Evolutionary conservation across 2,329 filamentous ascomycete species (phyloP).

Genomic region (Diatrype stigma): DNA sequence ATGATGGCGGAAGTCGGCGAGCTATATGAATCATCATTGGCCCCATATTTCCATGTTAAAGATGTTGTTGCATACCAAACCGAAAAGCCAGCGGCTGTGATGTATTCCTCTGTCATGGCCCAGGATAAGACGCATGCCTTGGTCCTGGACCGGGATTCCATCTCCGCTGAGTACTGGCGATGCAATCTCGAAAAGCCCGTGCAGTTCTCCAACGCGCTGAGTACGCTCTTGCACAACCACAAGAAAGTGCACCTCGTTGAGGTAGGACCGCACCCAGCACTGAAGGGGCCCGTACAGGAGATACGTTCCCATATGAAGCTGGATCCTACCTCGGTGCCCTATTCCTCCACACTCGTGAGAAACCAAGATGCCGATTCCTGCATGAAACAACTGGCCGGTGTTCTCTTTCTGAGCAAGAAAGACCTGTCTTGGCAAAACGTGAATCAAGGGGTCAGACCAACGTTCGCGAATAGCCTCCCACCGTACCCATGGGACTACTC

Average conservation of each 20-base stretch:
- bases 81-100: neutral
- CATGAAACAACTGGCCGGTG: neutral
- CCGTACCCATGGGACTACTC: constrained; percentile 35
- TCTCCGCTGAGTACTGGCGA: constrained; percentile 14
- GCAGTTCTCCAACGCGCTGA: constrained; percentile 5
- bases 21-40: constrained; percentile 11
- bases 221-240: neutral
- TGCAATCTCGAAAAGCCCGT: constrained; percentile 10
- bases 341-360: neutral
- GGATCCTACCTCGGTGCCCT: neutral
- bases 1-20: constrained; percentile 12
- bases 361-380: neutral
- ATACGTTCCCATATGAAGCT: constrained; percentile 14
- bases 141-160: no score
- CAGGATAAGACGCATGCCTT: no score
- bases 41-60: neutral
- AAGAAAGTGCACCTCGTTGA: constrained; percentile 1
- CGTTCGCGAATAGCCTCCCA: constrained; percentile 17
- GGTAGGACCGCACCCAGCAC: constrained; percentile 21
- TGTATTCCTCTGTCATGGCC: constrained; percentile 17
- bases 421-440: neutral
- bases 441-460: neutral
- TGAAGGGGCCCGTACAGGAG: constrained; percentile 30
- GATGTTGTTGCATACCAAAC: no score
- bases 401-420: constrained; percentile 1